Percentiles rank a stretch among this genome's conserved stretches.
These are phyloP conservation scores for Fusarium irregulare DNA, from an alignment of 2,329 filamentous ascomycete genomes.

Conservation along the genomic window DNA sequence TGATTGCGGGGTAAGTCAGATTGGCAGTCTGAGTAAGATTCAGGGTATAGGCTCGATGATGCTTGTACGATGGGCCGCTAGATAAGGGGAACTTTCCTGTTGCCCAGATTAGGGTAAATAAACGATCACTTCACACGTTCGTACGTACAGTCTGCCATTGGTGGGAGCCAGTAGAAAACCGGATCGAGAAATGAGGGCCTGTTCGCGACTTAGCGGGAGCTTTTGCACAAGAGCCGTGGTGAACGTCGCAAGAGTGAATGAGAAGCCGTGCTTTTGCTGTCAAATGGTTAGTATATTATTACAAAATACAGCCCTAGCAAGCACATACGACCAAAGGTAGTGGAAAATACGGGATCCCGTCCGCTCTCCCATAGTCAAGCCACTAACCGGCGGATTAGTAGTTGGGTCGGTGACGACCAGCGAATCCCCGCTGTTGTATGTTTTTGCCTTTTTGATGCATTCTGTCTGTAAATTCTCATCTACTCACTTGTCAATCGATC, in stretches of 20 bases:
- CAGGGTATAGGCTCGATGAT: background rate
- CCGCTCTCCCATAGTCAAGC: constrained; percentile 4
- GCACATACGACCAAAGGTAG: constrained; percentile 1
- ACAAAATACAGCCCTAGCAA: rapidly evolving
- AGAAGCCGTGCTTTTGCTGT: too few relatives aligned
- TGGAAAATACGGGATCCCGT: constrained; percentile 6
- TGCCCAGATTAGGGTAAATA: background rate
- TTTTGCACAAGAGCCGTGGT: background rate
- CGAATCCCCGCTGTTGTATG: constrained; percentile 3
- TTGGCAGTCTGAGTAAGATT: background rate
- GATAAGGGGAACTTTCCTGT: background rate
- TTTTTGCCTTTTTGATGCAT: background rate
- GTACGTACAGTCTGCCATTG: background rate
- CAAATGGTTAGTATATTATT: rapidly evolving
- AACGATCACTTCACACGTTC: too few relatives aligned
- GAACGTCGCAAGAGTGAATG: too few relatives aligned
- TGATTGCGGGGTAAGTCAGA: background rate
- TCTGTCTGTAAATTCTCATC: too few relatives aligned
- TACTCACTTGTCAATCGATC: too few relatives aligned
- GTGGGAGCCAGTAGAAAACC: too few relatives aligned
- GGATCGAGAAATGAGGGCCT: too few relatives aligned
- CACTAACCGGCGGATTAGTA: constrained; percentile 2
- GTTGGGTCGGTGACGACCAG: constrained; percentile 3
- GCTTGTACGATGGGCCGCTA: background rate
- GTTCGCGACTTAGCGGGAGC: background rate